Evolutionary conservation across 257 asterid genomes (phyloP), one percentile per base, ranked within the genome.

Genomic region (Coffea eugenioides): DNA sequence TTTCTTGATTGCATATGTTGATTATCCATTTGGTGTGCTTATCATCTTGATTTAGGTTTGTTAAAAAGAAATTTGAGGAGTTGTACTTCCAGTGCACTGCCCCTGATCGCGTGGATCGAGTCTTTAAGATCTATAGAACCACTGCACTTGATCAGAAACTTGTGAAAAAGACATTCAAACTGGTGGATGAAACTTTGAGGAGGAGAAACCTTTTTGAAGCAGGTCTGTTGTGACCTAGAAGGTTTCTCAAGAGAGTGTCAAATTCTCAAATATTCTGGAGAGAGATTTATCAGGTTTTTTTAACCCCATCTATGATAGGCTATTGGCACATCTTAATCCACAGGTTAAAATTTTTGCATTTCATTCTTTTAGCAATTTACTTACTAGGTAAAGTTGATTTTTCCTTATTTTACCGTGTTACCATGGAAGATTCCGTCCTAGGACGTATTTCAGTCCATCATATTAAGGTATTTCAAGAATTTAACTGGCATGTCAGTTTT

Each of bases 161-260:
- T 51, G 98, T 96, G 83, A 96, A 96, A 92, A 96, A 96, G 92
- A 96, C 99, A 31, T 96, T 96, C 97, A 96, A 96, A 88, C 90
- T 96, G 82, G 97, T 96, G 2, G 98, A 96, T 20, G 99, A 96
- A 88, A 96, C 99, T 41, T 82, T 96, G 93, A 92, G 97, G 82
- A 90, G 98, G 91, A 86, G 99, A 83, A 96, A 90, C 87, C 89
- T 96, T 73, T 89, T 94, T 31, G 99, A 96, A 88, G 99, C 99
- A 7, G 99, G 99, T 75, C 83, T 95, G 62, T 88, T 95, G 89
- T 93, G 88, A 95, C 81, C 73, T 75, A 56, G 67, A 66, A 16
- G 73, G 27, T 16, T 65, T 31, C 21, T 27, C 5, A 27, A 65
- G 67, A 49, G 77, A 77, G 79, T 79, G 86, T 81, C 82, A 66